These are phyloP conservation scores for Prunus armeniaca DNA, from an alignment of 306 rosid species.

Conservation along the genomic window DNA sequence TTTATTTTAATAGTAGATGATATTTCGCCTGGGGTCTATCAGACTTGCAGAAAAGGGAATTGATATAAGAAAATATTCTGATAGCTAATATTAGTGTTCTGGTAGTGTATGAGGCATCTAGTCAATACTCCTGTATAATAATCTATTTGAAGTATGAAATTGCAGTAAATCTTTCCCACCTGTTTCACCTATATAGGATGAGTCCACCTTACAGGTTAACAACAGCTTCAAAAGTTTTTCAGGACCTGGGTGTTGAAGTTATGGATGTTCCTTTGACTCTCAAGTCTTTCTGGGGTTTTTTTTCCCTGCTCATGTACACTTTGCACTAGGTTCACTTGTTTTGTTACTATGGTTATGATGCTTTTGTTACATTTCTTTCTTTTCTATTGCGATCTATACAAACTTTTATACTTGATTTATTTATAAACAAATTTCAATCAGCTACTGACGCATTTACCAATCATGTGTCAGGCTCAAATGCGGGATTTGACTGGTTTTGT, in stretches of 20 bases:
- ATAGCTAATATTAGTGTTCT: background rate
- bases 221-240: background rate
- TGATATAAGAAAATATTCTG: background rate
- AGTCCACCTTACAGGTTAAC: background rate
- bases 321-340: background rate
- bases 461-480: slow-evolving; percentile 78
- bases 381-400: background rate
- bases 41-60: background rate
- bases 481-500: slow-evolving; percentile 96
- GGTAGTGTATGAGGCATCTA: background rate
- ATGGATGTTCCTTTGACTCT: background rate
- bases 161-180: background rate
- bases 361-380: background rate
- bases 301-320: background rate
- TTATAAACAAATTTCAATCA: background rate
- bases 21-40: background rate
- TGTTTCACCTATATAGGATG: background rate
- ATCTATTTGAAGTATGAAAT: background rate
- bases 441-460: slow-evolving; percentile 23
- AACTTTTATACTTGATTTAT: background rate
- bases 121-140: background rate
- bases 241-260: background rate
- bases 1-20: background rate
- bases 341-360: background rate
- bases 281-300: background rate